phyloP scores from a whole-genome alignment of 1,284 basidiomycete genomes.

The Kwoniella shivajii region DNA sequence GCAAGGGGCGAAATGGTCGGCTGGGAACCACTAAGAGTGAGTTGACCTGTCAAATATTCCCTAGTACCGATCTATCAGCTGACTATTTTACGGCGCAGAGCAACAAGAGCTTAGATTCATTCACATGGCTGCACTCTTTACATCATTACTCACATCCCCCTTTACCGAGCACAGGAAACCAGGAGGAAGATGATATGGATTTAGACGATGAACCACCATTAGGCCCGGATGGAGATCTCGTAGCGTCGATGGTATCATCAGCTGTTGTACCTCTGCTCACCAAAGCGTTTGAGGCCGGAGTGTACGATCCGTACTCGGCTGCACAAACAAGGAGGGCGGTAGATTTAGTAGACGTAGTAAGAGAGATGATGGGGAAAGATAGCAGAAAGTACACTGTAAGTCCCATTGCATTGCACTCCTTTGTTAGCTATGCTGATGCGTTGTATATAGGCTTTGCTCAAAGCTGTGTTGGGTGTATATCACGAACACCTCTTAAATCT shows the following conservation, averaged over 20 bases:
- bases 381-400: conserved; percentile 68
- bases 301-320: conserved; percentile 79
- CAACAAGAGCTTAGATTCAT: conserved; percentile 69
- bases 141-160: conserved; percentile 73
- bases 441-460: conserved; percentile 64
- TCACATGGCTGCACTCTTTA: conserved; percentile 77
- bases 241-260: conserved; percentile 82
- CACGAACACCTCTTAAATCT: conserved; percentile 61
- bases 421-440: conserved; percentile 1
- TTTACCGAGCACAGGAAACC: background rate
- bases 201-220: conserved; percentile 60
- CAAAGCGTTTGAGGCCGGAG: conserved; percentile 70
- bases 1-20: conserved; percentile 78
- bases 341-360: conserved; percentile 78
- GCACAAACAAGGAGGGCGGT: conserved; percentile 66
- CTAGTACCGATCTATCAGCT: no score
- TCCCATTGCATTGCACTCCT: background rate
- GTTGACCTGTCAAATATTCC: conserved; percentile 30
- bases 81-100: conserved; percentile 53
- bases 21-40: conserved; percentile 83
- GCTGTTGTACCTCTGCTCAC: conserved; percentile 75
- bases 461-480: conserved; percentile 65
- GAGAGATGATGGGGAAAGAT: conserved; percentile 70
- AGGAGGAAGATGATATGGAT: conserved; percentile 52
- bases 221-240: conserved; percentile 84